Evolutionary conservation across 2,329 filamentous ascomycete species (phyloP).

Genomic region (Alternaria tenuissima): DNA sequence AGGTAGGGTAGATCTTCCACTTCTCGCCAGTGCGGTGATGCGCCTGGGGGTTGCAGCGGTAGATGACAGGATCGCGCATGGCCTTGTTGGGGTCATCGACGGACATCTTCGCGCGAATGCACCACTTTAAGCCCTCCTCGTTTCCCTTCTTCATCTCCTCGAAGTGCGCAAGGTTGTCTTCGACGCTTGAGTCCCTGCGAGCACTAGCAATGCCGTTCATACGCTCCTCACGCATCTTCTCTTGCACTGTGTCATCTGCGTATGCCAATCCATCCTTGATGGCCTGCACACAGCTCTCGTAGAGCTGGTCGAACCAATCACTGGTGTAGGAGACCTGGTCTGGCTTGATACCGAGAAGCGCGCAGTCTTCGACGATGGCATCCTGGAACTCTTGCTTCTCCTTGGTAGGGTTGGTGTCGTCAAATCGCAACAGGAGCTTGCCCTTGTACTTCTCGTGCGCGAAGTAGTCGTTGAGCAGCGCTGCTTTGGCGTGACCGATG

Average conservation of each 20-base stretch:
- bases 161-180: slow-evolving; percentile 86
- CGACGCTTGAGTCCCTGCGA: slow-evolving; percentile 77
- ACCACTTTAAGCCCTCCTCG: slow-evolving; percentile 81
- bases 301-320: slow-evolving; percentile 93
- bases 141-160: slow-evolving; percentile 92
- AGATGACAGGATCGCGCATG: slow-evolving; percentile 95
- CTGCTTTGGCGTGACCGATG: slow-evolving; percentile 95
- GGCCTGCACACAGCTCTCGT: slow-evolving; percentile 82
- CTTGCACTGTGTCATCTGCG: slow-evolving; percentile 90
- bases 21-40: slow-evolving; percentile 81
- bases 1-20: slow-evolving; percentile 89
- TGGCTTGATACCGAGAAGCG: slow-evolving; percentile 89
- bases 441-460: slow-evolving; percentile 93
- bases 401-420: slow-evolving; percentile 97
- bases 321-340: slow-evolving; percentile 89
- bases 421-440: slow-evolving; percentile 88
- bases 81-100: slow-evolving; percentile 94
- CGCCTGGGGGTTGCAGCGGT: slow-evolving; percentile 80
- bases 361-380: slow-evolving; percentile 89
- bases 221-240: slow-evolving; percentile 85
- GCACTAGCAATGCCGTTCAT: slow-evolving; percentile 84
- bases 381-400: slow-evolving; percentile 98
- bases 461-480: slow-evolving; percentile 94
- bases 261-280: slow-evolving; percentile 91
- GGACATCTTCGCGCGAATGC: slow-evolving; percentile 93